These are phyloP conservation scores for Lepidium africanum DNA, from an alignment of 345 rosid genomes.

Conservation along the genomic window DNA sequence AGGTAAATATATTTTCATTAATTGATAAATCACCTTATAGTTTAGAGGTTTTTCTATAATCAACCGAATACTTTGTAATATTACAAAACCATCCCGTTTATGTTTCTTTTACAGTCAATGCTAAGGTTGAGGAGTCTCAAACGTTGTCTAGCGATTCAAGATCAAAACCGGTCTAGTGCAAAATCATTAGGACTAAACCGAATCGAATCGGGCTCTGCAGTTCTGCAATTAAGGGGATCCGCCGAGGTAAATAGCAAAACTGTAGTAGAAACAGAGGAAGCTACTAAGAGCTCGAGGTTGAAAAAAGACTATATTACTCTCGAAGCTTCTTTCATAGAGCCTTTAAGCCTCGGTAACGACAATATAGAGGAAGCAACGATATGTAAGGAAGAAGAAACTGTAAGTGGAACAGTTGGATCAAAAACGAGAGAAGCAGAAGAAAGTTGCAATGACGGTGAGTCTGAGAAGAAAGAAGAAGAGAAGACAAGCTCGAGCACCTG, in stretches of 20 bases:
- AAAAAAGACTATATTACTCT: neutral
- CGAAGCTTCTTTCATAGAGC: neutral
- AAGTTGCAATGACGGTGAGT: neutral
- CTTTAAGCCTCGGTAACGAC: neutral
- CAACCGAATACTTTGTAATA: neutral
- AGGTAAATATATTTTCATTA: slow-evolving; percentile 31
- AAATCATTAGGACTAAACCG: slow-evolving; percentile 16
- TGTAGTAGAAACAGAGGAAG: neutral
- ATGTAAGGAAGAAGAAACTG: neutral
- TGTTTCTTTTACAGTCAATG: slow-evolving; percentile 37
- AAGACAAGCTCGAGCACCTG: neutral
- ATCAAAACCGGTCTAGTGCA: slow-evolving; percentile 27
- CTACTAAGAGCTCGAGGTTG: neutral
- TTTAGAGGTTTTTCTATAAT: neutral
- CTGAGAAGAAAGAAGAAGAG: neutral
- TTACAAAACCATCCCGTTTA: neutral
- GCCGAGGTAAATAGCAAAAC: neutral
- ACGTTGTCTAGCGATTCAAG: slow-evolving; percentile 41
- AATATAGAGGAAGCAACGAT: slow-evolving; percentile 11
- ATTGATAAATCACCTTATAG: neutral
- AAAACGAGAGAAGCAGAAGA: neutral
- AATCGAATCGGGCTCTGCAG: slow-evolving; percentile 30
- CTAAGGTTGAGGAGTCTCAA: slow-evolving; percentile 51
- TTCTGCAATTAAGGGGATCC: slow-evolving; percentile 27
- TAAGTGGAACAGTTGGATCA: neutral